Percentiles rank a stretch among this genome's conserved stretches.
Conservation (phyloP, 371 early-diverging fungal genomes). For the Actinomortierella wolfii region DNA sequence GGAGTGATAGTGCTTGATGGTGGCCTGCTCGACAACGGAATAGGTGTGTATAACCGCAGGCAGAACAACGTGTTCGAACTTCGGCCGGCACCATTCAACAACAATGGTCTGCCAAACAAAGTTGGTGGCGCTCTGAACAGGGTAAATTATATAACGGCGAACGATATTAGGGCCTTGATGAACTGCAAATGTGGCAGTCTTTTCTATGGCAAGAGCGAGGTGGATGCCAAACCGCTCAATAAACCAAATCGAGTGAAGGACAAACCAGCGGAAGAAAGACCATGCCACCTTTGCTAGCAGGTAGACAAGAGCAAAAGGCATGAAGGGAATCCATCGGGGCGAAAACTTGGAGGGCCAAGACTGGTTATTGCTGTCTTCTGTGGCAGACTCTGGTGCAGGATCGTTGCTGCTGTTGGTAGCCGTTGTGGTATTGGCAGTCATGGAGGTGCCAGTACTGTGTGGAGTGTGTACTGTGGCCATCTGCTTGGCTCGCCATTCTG, state of each 20-base stretch:
- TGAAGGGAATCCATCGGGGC: constrained; percentile 35
- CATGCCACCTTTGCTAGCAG: constrained; percentile 23
- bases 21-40: not conserved
- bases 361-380: not conserved
- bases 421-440: not conserved
- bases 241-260: constrained; percentile 19
- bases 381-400: not conserved
- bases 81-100: constrained; percentile 1
- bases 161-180: constrained; percentile 28
- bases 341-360: constrained; percentile 22
- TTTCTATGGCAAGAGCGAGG: constrained; percentile 5
- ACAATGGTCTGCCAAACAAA: constrained; percentile 15
- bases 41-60: constrained; percentile 4
- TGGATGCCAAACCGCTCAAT: constrained; percentile 10
- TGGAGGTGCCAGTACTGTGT: not conserved
- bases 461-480: not conserved
- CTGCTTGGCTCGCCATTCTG: constrained; percentile 21
- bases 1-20: not conserved
- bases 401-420: not conserved
- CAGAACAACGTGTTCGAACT: constrained; percentile 9
- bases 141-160: constrained; percentile 5
- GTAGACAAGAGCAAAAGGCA: constrained; percentile 38
- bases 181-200: constrained; percentile 15
- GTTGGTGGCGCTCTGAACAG: constrained; percentile 1
- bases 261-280: constrained; percentile 18